Evolutionary conservation across 2,329 filamentous ascomycete genomes (phyloP).

Genomic region (Akanthomyces dipterigenus): DNA sequence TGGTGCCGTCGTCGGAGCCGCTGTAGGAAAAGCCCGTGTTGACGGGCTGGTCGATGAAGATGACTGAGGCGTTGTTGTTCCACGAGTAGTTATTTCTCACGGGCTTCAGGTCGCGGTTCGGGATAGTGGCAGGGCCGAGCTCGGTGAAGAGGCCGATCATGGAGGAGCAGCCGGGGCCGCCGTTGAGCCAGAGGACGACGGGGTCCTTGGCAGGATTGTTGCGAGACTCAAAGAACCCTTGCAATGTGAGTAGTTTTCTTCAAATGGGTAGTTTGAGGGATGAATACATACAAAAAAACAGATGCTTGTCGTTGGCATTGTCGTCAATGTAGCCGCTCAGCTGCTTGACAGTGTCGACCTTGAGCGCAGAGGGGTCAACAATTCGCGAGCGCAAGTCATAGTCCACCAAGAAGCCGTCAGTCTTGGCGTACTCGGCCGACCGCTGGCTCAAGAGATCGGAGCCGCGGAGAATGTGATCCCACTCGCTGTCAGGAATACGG

Average conservation of each 20-base stretch:
- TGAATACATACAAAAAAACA: constrained; percentile 68
- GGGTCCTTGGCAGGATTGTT: constrained; percentile 97
- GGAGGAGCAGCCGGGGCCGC: constrained; percentile 93
- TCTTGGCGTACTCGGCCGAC: constrained; percentile 63
- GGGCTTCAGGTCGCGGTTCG: constrained; percentile 69
- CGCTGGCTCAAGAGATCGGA: constrained; percentile 60
- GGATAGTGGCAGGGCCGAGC: constrained; percentile 84
- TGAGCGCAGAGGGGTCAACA: constrained; percentile 77
- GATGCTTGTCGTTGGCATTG: constrained; percentile 91
- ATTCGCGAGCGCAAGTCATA: constrained; percentile 89
- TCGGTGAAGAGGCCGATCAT: constrained; percentile 96
- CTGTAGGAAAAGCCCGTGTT: constrained; percentile 98
- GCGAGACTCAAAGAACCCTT: constrained; percentile 94
- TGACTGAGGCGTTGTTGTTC: constrained; percentile 97
- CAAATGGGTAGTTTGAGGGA: not conserved
- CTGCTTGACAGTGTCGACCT: constrained; percentile 92
- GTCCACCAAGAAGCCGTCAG: constrained; percentile 75
- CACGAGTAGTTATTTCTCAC: constrained; percentile 85
- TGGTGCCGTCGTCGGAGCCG: constrained; percentile 82
- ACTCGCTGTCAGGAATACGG: constrained; percentile 72
- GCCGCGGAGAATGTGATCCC: constrained; percentile 87
- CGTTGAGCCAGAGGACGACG: constrained; percentile 91
- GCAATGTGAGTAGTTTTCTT: not conserved
- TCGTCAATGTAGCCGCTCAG: constrained; percentile 98
- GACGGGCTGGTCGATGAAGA: constrained; percentile 98